Conservation (phyloP, 495 filamentous ascomycete species). For the Hypoxylon subgilvum region DNA sequence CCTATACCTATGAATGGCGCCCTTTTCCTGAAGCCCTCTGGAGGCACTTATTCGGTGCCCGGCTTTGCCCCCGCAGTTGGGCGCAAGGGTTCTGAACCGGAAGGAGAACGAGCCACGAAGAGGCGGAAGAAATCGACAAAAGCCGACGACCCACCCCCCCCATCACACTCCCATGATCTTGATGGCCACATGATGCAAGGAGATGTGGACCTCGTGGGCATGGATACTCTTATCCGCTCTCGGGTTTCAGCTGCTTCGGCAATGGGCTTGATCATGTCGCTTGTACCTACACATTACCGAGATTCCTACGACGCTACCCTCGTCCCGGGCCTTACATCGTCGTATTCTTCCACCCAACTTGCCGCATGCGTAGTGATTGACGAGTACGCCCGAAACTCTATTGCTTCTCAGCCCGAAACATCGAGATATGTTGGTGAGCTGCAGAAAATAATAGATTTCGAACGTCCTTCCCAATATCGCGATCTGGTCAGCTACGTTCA, state of each 20-base stretch:
- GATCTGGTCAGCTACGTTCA: conserved; percentile 88
- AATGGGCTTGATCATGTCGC: conserved; percentile 74
- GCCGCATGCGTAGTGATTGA: conserved; percentile 83
- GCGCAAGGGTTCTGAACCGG: conserved; percentile 68
- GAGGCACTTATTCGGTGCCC: conserved; percentile 70
- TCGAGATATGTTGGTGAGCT: conserved; percentile 62
- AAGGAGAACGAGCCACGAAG: conserved; percentile 61
- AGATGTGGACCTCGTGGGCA: conserved; percentile 90
- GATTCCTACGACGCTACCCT: conserved; percentile 63
- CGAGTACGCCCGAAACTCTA: conserved; percentile 75
- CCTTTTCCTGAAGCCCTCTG: conserved; percentile 94
- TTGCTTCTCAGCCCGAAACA: conserved; percentile 48
- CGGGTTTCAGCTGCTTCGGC: conserved; percentile 85
- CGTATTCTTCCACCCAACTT: conserved; percentile 84
- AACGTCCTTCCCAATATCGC: conserved; percentile 80
- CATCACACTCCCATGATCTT: conserved; percentile 80
- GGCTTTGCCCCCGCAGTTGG: conserved; percentile 52
- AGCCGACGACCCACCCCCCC: conserved; percentile 68
- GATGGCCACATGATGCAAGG: conserved; percentile 98
- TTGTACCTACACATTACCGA: conserved; percentile 58
- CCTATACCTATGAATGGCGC: conserved; percentile 87
- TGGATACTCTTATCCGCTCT: conserved; percentile 84
- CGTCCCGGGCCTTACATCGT: conserved; percentile 66
- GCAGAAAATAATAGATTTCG: conserved; percentile 75
- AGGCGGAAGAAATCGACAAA: conserved; percentile 82